Base-by-base conservation (phyloP, 1,284 basidiomycete genomes). In the Moniliophthora roreri region DNA sequence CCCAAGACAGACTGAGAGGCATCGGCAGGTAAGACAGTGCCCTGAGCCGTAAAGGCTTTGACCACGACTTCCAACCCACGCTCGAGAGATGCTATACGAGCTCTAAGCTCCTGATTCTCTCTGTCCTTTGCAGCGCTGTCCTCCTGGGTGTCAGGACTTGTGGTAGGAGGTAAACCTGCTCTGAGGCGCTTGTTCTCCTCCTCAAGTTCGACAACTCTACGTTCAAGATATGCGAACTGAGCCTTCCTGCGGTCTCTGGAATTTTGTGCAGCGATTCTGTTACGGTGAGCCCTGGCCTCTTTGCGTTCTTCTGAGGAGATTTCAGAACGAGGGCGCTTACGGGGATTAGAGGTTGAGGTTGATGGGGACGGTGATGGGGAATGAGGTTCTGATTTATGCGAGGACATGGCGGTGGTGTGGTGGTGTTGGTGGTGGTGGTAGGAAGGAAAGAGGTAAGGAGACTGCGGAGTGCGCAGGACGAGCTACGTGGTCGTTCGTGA, bases 221-320 rank as follows among this genome's bases (percentile, higher is more conserved):
- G 83, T 72, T 95, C 92, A 47, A 95, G 81, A 52, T 77, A 76
- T 7, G 72, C 35, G 65, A 85, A 91, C 57, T 92, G 88, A 21
- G 83, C 85, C 67, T 92, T 92, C 53, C 88, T 80, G 59, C 85
- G 78, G 72, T 92, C 89, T 50, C 89, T 84, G 20, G 86, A 89
- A 73, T 91, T 88, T 74, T 91, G 89, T 8, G 89, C 89, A 8
- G 89, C 89, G 67, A 91, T 89, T 51, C 89, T 81, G 69, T 91
- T 91, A 55, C 89, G 44, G 50, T 48, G 37, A 40, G 41, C 32
- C 40, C 38, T 38, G 32, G 32, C 89, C 67, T 91, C 89, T 63
- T 83, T 89, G 65, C 88, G 86, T 64, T 91, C 88, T 59, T 91
- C 89, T 0, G 84, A 72, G 4, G 79, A 74, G 41, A 78, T 50